Evolutionary conservation across 2,329 filamentous ascomycete species (phyloP).

Genomic region (Trichophyton rubrum): DNA sequence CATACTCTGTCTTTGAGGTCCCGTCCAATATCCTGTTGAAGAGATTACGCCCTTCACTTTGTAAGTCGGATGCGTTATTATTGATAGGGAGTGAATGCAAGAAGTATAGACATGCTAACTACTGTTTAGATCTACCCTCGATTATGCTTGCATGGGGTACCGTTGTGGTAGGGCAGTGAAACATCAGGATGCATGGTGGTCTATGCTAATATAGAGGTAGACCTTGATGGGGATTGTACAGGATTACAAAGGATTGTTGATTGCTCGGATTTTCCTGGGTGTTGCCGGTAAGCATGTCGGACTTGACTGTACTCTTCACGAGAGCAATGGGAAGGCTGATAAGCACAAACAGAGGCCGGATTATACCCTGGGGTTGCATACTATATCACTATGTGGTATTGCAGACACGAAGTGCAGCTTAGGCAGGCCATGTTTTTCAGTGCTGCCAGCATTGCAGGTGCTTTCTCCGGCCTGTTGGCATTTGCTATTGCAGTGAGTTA

Average conservation of each 20-base stretch:
- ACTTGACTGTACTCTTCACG: not conserved
- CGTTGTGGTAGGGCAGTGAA: conserved; percentile 27
- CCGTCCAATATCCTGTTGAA: conserved; percentile 22
- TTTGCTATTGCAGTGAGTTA: conserved; percentile 35
- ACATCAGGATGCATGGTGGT: not conserved
- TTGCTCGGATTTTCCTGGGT: conserved; percentile 36
- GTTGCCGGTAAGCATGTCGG: conserved; percentile 18
- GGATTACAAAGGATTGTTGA: conserved; percentile 36
- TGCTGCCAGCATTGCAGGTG: conserved; percentile 39
- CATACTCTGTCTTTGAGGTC: conserved; percentile 17
- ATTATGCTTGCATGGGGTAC: conserved; percentile 34
- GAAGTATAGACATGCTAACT: not conserved
- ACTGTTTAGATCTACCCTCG: conserved; percentile 17
- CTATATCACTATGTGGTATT: conserved; percentile 38
- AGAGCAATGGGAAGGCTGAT: not conserved
- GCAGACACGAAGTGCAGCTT: conserved; percentile 31
- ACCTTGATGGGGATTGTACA: conserved; percentile 40
- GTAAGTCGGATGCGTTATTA: conserved; percentile 6
- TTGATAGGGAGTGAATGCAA: not conserved
- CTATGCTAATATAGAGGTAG: conserved; percentile 6
- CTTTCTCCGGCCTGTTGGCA: conserved; percentile 41
- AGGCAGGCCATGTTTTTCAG: conserved; percentile 38
- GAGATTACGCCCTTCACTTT: conserved; percentile 20
- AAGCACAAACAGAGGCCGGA: conserved; percentile 24
- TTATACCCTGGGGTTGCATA: conserved; percentile 34